Base-by-base conservation (phyloP, 2,329 filamentous ascomycete species). In the Ophiostoma triangulosporum region DNA sequence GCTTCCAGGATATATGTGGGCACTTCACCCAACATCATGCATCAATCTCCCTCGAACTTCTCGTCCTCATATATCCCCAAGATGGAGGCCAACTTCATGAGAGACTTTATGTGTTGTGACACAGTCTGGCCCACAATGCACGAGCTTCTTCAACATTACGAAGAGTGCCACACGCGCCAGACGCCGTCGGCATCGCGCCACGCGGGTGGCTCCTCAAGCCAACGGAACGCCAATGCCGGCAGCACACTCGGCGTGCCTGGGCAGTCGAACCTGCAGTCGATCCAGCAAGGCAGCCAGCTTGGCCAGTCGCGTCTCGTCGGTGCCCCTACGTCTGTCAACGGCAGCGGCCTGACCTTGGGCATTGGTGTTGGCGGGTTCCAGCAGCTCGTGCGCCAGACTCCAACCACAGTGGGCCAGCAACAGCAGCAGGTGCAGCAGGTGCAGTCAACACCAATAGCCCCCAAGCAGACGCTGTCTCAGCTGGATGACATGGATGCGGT, bases 61-160 rank as follows among this genome's bases (percentile, higher is more conserved):
- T 97, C 91, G 1, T 95, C 90, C 6, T 97, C 93, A 26, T 97
- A 97, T 66, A 78, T 96, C 1, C 91, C 90, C 9, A 96, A 95
- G 68, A 81, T 96, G 64, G 93, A 98, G 69, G 91, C 91, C 57
- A 93, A 91, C 64, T 98, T 96, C 68, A 94, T 97, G 88, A 85
- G 85, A 68, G 90, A 97, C 70, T 97, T 97, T 70, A 85, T 85
- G 51, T 98, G 93, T 72, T 98, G 93, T 70, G 89, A 89, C 63
- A 80, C 88, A 62, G 91, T 84, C 31, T 77, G 96, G 60, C 86
- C 90, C 24, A 94, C 90, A 50, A 78, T 98, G 61, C 93, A 98
- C 70, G 93, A 97, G 65, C 76, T 98, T 48, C 74, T 98, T 48
- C 89, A 95, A 65, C 93, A 98, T 68, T 98, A 96, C 65, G 93